Evolutionary conservation across 495 filamentous ascomycete genomes (phyloP), one percentile per base, ranked within the genome.

Genomic region (Talaromyces borbonicus): DNA sequence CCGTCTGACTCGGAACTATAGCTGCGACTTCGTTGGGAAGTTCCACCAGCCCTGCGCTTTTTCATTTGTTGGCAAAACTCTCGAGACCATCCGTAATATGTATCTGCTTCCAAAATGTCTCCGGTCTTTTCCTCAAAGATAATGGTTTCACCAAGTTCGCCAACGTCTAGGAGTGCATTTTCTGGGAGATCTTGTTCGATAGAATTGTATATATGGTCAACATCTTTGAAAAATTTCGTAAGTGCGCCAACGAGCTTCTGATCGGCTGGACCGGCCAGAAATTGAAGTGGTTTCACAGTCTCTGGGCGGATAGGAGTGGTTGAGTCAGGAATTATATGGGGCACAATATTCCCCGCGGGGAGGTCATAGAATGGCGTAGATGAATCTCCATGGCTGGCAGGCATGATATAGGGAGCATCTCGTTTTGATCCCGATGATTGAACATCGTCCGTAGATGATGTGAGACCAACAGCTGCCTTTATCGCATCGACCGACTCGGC

Each of bases 61-160:
- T 81, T 85, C 84, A 90, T 93, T 49, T 81, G 80, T 51, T 85
- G 72, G 63, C 86, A 93, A 52, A 93, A 95, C 6, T 67, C 62
- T 35, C 73, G 77, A 11, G 84, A 88, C 88, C 88, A 95, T 29
- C 86, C 88, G 56, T 92, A 92, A 55, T 94, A 93, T 6, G 79
- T 80, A 25, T 90, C 80, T 6, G 80, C 78, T n/a, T 63, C 54
- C 8, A 68, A 43, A 15, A 80, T 60, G 9, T 85, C 78, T 0
- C 78, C 80, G 1, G 72, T 77, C 8, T 73, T 69, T 48, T 77
- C 73, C 46, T 85, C 79, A 1, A 72, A 58, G 8, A 80, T 56
- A 8, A 88, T 62, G 6, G 67, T 59, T 57, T 90, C 83, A 14
- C 89, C 88, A 22, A 94, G 68, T 47, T 81, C 77, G 54, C 88